Evolutionary conservation across 257 asterid genomes (phyloP), one percentile per base, ranked within the genome.

Genomic region (Cynanchum wilfordii): DNA sequence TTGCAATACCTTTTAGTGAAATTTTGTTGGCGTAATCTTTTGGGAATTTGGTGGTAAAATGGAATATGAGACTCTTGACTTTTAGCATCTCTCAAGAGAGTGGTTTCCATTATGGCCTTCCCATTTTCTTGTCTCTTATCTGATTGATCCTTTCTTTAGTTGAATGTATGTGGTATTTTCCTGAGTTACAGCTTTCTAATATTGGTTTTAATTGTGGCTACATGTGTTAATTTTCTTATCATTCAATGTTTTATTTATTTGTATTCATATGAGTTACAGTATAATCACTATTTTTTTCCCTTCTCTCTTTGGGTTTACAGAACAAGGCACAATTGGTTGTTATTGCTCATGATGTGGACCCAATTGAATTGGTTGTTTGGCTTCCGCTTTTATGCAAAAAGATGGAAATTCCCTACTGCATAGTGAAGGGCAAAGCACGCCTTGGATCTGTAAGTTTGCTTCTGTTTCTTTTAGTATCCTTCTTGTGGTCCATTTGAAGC

Each of bases 281-380:
- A 8, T 42, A 7, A 8, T 42, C 1, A 7, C 1, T 0, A 7
- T 0, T 4, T 38, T 42, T 42, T 7, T 11, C 47, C 10, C 15
- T 1, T 6, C 22, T 20, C 54, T 4, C 0, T 9, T 47, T 65
- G 36, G 27, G 20, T 33, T 45, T 73, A 13, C 71, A 84, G 85
- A 84, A 84, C 71, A 84, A 84, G 70, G 87, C 87, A 3, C 85
- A 84, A 42, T 74, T 84, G 78, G 85, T 84, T 52, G 87, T 84
- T 70, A 84, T 84, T 63, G 87, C 87, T 16, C 85, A 84, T 67
- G 85, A 84, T 68, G 87, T 84, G 36, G 85, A 84, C 54, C 87
- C 87, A 5, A 84, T 84, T 7, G 85, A 84, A 70, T 49, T 81
- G 71, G 82, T 84, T 51, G 87, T 84, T 47, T 81, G 87, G 87